Conservation (phyloP, 139 green algal species). For the Coelastrella sp. region DNA sequence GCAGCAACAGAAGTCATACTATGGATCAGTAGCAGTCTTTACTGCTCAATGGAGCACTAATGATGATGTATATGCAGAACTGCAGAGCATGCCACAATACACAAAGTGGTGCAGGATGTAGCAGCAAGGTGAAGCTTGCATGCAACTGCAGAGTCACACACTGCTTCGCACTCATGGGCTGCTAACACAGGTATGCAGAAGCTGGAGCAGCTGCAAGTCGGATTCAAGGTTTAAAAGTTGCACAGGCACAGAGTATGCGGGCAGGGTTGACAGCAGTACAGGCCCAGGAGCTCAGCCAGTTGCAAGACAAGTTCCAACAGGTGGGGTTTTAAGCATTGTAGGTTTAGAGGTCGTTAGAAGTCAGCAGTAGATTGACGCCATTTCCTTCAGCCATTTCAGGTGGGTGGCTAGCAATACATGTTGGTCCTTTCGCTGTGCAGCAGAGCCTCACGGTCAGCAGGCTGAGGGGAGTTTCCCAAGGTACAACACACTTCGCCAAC, state of each 20-base stretch:
- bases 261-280: background rate
- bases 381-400: too few relatives aligned
- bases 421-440: too few relatives aligned
- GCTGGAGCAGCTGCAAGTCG: conserved; percentile 10
- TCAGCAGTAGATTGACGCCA: too few relatives aligned
- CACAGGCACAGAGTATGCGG: conserved; percentile 11
- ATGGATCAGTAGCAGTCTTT: too few relatives aligned
- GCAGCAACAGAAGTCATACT: background rate
- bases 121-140: background rate
- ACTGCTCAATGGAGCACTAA: too few relatives aligned
- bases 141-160: background rate
- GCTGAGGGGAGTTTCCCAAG: too few relatives aligned
- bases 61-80: too few relatives aligned
- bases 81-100: too few relatives aligned
- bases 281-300: background rate
- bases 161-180: background rate
- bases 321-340: background rate
- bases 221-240: conserved; percentile 19
- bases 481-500: too few relatives aligned
- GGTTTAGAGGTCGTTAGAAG: too few relatives aligned
- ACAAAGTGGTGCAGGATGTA: background rate
- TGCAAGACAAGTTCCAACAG: conserved; percentile 34
- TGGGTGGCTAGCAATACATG: too few relatives aligned
- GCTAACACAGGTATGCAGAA: conserved; percentile 8
- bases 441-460: too few relatives aligned